Conservation (phyloP, 1,284 basidiomycete species). For the Flammula alnicola region DNA sequence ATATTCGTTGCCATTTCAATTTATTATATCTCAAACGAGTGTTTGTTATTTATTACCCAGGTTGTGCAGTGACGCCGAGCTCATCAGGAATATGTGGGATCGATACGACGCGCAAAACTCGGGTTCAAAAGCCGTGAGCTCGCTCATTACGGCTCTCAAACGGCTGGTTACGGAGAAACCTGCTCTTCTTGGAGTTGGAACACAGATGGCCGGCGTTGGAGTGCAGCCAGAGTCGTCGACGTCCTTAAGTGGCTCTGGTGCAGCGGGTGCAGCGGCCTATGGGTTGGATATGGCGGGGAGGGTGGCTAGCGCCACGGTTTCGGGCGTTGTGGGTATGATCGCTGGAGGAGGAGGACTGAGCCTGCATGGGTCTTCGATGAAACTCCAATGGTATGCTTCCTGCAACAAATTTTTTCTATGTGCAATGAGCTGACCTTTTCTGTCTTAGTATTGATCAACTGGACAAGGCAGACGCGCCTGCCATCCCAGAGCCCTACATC, state of each 20-base stretch:
- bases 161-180: conserved; percentile 89
- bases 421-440: conserved; percentile 9
- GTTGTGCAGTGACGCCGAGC: conserved; percentile 81
- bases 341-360: conserved; percentile 60
- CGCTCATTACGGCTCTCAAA: conserved; percentile 83
- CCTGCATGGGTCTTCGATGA: conserved; percentile 75
- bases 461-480: conserved; percentile 93
- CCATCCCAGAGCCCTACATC: conserved; percentile 90
- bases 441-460: conserved; percentile 92
- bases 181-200: conserved; percentile 74
- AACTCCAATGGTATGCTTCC: conserved; percentile 75
- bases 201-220: conserved; percentile 83
- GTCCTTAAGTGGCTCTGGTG: conserved; percentile 27
- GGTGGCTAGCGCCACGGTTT: conserved; percentile 80
- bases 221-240: conserved; percentile 45
- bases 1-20: not conserved
- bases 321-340: conserved; percentile 45
- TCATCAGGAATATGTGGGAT: conserved; percentile 82
- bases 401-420: conserved; percentile 1
- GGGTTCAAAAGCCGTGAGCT: conserved; percentile 75
- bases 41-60: conserved; percentile 40
- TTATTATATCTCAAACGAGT: conserved; percentile 3
- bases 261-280: conserved; percentile 28
- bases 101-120: conserved; percentile 74
- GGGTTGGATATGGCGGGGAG: conserved; percentile 67